phyloP scores from a whole-genome alignment of 176 grass and related monocot species.

The barley (Hordeum vulgare) region MorexV3_pseudomolecules_assembly NC_058520.1:390244350-390244849 shows the following conservation, averaged over 20 bases:
- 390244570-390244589: too few relatives aligned
- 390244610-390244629: neutral
- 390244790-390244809: neutral
- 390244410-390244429: too few relatives aligned
- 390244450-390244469: neutral
- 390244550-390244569: neutral
- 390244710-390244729: neutral
- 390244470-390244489: neutral
- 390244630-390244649: neutral
- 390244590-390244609: neutral
- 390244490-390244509: neutral
- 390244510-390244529: neutral
- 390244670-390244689: neutral
- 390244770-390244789: neutral
- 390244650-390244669: too few relatives aligned
- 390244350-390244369: neutral
- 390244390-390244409: neutral
- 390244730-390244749: slow-evolving; percentile 2
- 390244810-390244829: too few relatives aligned
- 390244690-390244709: neutral
- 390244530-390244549: neutral
- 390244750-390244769: too few relatives aligned
- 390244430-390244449: neutral
- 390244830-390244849: neutral
- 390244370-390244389: neutral